Percentiles rank a stretch among this genome's conserved stretches.
phyloP scores from a whole-genome alignment of 495 filamentous ascomycete species.

The Cairneyella variabilis region DNA sequence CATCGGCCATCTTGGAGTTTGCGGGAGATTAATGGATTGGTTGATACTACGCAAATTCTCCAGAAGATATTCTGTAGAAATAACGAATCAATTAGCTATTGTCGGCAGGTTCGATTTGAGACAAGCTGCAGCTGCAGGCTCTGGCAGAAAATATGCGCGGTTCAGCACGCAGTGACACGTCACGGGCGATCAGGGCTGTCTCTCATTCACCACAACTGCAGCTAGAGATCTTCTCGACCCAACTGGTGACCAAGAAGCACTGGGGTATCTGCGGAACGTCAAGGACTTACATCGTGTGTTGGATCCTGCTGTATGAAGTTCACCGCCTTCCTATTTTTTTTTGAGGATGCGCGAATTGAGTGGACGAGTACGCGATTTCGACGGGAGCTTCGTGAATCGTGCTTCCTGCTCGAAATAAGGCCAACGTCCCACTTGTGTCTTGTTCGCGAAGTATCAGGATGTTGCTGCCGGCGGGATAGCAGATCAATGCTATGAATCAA shows the following conservation, averaged over 20 bases:
- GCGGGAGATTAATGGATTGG: not conserved
- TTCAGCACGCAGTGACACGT: constrained; percentile 4
- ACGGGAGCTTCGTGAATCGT: not conserved
- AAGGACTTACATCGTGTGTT: constrained; percentile 11
- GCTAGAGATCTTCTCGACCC: not conserved
- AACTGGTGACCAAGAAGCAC: not conserved
- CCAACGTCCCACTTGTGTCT: not conserved
- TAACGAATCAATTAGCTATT: not conserved
- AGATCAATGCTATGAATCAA: constrained; percentile 1
- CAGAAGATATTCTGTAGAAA: not conserved
- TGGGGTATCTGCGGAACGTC: not conserved
- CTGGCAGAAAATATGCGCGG: not conserved
- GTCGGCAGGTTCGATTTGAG: not conserved
- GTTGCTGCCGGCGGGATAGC: not conserved
- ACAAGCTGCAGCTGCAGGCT: not conserved
- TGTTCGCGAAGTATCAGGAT: not conserved
- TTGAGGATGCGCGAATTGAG: constrained; percentile 1
- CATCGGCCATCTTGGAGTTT: constrained; percentile 24
- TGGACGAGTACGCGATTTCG: constrained; percentile 11
- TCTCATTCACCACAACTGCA: not conserved
- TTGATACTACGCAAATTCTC: not conserved
- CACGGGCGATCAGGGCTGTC: not conserved
- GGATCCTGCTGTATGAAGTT: constrained; percentile 1
- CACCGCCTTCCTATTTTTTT: not conserved
- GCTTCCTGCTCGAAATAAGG: not conserved